phyloP scores from a whole-genome alignment of 2,329 filamentous ascomycete species.

The Apiospora hydei region DNA sequence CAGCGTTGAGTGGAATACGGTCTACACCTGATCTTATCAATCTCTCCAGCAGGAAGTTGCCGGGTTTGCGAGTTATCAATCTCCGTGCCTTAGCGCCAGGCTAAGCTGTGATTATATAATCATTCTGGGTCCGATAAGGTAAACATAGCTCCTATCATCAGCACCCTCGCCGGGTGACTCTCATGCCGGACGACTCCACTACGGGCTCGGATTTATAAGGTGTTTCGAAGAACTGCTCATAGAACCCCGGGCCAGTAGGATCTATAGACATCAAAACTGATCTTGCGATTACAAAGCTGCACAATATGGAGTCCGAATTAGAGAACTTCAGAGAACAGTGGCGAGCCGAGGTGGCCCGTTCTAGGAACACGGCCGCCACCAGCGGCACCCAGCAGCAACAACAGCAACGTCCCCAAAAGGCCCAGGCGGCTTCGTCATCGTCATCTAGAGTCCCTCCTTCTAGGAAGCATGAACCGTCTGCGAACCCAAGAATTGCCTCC shows the following conservation, averaged over 20 bases:
- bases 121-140: conserved; percentile 21
- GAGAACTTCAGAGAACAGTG: conserved; percentile 87
- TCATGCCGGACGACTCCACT: neutral
- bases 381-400: conserved; percentile 29
- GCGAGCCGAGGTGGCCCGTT: conserved; percentile 75
- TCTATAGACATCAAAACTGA: neutral
- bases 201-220: neutral
- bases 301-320: conserved; percentile 65
- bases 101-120: neutral
- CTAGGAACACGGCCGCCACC: conserved; percentile 40
- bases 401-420: conserved; percentile 25
- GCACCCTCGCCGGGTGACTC: conserved; percentile 5
- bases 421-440: conserved; percentile 26
- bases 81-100: neutral
- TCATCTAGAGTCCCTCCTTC: neutral
- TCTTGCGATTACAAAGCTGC: neutral
- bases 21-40: no score
- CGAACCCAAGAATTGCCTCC: conserved; percentile 23
- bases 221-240: neutral
- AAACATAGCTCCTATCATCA: conserved; percentile 16
- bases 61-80: neutral
- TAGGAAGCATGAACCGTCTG: neutral
- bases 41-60: neutral
- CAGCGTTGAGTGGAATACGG: neutral
- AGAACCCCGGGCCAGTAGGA: neutral